A percentile compares a stretch with the other conserved stretches of the same genome.
Conservation (phyloP, 495 filamentous ascomycete species). For the Pyrenopolyporus hunteri region DNA sequence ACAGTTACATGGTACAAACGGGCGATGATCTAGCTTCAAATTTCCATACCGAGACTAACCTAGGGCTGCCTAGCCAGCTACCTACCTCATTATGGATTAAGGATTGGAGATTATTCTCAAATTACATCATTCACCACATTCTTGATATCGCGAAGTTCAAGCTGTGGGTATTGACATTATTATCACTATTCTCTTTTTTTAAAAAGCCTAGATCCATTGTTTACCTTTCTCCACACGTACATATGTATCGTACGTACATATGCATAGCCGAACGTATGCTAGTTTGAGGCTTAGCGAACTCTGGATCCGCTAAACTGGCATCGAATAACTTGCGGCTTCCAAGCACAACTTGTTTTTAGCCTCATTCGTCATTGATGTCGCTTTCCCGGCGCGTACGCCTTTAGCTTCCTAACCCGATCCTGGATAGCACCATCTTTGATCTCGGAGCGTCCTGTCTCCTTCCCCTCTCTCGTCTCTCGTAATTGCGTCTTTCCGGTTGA, state of each 20-base stretch:
- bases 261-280: neutral
- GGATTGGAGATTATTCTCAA: neutral
- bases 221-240: neutral
- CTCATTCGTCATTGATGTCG: conserved; percentile 35
- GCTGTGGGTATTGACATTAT: neutral
- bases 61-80: too few species aligned
- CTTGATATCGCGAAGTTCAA: conserved; percentile 23
- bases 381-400: conserved; percentile 1
- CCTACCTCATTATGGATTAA: conserved; percentile 18
- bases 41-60: too few species aligned
- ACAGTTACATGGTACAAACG: conserved; percentile 3
- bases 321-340: conserved; percentile 1
- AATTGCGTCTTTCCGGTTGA: neutral
- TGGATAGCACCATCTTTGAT: neutral
- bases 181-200: too few species aligned
- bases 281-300: conserved; percentile 8
- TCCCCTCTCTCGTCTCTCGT: neutral
- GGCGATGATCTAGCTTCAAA: conserved; percentile 14
- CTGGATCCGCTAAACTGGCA: neutral
- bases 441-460: neutral
- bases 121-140: conserved; percentile 32
- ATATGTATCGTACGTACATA: neutral
- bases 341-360: conserved; percentile 17
- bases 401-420: conserved; percentile 14
- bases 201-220: too few species aligned